Evolutionary conservation across 305 asterid genomes (phyloP), one percentile per base, ranked within the genome.

Genomic region (Ilex paraguariensis): DNA sequence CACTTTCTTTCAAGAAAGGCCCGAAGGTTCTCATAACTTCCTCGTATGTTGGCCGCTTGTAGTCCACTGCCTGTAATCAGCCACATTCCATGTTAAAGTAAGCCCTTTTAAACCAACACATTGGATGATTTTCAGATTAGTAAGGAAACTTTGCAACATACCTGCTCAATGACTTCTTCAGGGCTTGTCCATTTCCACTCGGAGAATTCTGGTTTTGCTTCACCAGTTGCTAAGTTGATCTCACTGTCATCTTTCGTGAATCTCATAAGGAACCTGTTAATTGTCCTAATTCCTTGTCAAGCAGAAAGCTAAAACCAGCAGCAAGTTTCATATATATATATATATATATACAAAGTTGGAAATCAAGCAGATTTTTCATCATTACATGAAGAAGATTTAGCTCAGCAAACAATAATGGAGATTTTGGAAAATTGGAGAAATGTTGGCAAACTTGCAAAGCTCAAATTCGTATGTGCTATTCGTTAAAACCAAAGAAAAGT

Each of bases 101-200:
- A 14, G 11, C n/a, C 3, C 12, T 15, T 49, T 49, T n/a, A 49
- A 7, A 49, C 12, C 3, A 14, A 52, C 10, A 7, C 12, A 14
- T 21, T 14, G 28, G n/a, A 15, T 3, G n/a, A 52, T 5, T 14
- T 52, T 14, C n/a, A 52, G 0, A 52, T 7, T 15, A 31, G 32
- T 48, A 65, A 52, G 57, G n/a, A 51, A 31, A 13, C 9, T 39
- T 59, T 11, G 13, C 7, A n/a, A 32, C 10, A 11, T 75, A 88
- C 98, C 95, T 89, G 97, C 61, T 90, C 98, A 48, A 90, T 72
- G 64, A 87, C 97, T 68, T 89, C 95, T 79, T 85, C 87, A 40
- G 97, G 98, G 51, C 75, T 71, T 50, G 96, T 90, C 98, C 98
- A 92, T 77, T 92, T 92, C 98, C 98, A 92, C 52, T 92, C 97